phyloP scores from a whole-genome alignment of 2,329 filamentous ascomycete species.

The Sclerotinia sclerotiorum region DNA sequence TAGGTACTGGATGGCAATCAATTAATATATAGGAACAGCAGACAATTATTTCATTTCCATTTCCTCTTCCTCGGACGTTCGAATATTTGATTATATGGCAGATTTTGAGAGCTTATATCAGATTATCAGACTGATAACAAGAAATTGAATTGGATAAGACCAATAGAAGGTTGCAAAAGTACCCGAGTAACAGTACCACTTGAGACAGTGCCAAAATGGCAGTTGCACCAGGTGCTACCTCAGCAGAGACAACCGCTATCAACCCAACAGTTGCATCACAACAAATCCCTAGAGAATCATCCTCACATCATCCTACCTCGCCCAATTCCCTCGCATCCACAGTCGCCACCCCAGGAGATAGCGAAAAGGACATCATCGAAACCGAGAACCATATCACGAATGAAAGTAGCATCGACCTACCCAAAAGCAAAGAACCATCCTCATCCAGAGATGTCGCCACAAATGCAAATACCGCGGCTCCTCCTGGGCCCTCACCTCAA shows the following conservation, averaged over 20 bases:
- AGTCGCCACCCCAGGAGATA: background rate
- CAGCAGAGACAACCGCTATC: background rate
- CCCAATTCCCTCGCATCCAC: background rate
- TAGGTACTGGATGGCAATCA: background rate
- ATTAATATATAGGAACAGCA: background rate
- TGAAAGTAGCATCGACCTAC: background rate
- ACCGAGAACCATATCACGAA: background rate
- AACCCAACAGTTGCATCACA: background rate
- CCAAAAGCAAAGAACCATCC: background rate
- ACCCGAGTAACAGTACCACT: background rate
- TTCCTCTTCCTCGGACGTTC: background rate
- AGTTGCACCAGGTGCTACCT: background rate
- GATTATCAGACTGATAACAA: background rate
- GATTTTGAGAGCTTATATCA: background rate
- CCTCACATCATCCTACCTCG: background rate
- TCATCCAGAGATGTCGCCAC: background rate
- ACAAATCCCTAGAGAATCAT: background rate
- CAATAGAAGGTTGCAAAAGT: slow-evolving; percentile 2
- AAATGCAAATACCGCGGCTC: background rate
- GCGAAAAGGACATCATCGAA: background rate
- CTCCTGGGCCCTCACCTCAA: slow-evolving; percentile 1
- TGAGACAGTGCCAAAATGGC: background rate
- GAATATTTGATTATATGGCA: background rate
- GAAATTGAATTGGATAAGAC: background rate
- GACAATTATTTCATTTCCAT: background rate